phyloP scores from a whole-genome alignment of 1,139 yeast genomes.

The Lodderomyces metapsilosis region DNA sequence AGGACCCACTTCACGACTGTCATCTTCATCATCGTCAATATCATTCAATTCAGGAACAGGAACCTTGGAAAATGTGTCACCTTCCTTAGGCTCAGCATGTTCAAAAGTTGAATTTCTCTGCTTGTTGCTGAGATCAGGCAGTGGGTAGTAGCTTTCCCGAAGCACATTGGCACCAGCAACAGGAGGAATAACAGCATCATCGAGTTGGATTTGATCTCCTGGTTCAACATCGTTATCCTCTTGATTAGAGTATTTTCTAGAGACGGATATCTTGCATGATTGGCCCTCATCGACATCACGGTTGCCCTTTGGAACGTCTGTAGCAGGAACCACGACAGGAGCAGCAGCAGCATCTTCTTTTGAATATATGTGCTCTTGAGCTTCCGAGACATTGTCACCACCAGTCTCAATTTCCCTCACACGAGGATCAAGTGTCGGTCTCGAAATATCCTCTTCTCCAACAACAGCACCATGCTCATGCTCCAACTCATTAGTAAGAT shows the following conservation, averaged over 20 bases:
- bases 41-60: constrained; percentile 11
- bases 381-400: no score
- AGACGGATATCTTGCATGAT: constrained; percentile 7
- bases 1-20: no score
- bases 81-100: not conserved
- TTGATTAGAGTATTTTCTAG: constrained; percentile 6
- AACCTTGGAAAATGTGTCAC: not conserved
- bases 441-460: not conserved
- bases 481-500: not conserved
- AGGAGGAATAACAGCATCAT: not conserved
- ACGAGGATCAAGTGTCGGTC: not conserved
- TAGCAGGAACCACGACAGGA: not conserved
- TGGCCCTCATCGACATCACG: constrained; percentile 3
- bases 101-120: constrained; percentile 3
- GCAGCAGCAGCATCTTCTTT: constrained; percentile 2
- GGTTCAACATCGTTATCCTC: not conserved
- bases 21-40: constrained; percentile 9
- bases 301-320: not conserved
- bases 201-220: not conserved
- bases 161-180: not conserved
- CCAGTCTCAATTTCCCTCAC: not conserved
- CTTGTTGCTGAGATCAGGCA: constrained; percentile 4
- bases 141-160: not conserved
- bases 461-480: not conserved
- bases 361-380: not conserved